A percentile compares a stretch with the other conserved stretches of the same genome.
Conservation (phyloP, 345 rosid species). For the Salix koriyanagi region DNA sequence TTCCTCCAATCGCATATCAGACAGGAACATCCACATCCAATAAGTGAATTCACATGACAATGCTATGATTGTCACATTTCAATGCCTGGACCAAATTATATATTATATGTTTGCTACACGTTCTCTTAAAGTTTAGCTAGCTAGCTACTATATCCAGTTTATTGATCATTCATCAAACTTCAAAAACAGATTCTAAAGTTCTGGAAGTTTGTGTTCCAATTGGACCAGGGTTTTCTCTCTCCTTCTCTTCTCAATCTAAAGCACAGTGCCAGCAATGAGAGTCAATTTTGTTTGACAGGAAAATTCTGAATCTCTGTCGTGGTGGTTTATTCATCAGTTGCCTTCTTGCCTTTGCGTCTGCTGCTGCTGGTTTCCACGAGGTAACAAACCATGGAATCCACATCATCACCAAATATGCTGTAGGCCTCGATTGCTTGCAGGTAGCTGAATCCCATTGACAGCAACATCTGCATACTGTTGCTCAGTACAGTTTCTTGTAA, state of each 20-base stretch:
- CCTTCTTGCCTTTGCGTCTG: slow-evolving; percentile 84
- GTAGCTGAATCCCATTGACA: slow-evolving; percentile 96
- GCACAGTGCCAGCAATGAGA: neutral
- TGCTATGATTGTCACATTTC: neutral
- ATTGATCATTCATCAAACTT: neutral
- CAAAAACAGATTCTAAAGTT: neutral
- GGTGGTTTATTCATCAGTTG: slow-evolving; percentile 62
- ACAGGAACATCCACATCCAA: neutral
- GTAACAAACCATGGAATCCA: slow-evolving; percentile 88
- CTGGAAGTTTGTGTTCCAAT: neutral
- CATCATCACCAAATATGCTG: slow-evolving; percentile 94
- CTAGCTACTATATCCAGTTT: neutral
- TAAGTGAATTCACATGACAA: neutral
- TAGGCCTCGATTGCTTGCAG: slow-evolving; percentile 81
- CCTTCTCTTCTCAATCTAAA: neutral
- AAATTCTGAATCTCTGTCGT: neutral
- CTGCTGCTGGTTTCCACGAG: slow-evolving; percentile 73
- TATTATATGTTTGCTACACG: neutral
- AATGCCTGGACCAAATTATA: neutral
- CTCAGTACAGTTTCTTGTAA: slow-evolving; percentile 46
- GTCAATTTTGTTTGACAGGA: neutral
- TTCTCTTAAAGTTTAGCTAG: neutral
- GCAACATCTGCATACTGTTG: slow-evolving; percentile 62
- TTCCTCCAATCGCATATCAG: no score
- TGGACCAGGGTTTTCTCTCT: neutral